These are phyloP conservation scores for Thozetella sp. DNA, from an alignment of 495 filamentous ascomycete species.

Conservation along the genomic window DNA sequence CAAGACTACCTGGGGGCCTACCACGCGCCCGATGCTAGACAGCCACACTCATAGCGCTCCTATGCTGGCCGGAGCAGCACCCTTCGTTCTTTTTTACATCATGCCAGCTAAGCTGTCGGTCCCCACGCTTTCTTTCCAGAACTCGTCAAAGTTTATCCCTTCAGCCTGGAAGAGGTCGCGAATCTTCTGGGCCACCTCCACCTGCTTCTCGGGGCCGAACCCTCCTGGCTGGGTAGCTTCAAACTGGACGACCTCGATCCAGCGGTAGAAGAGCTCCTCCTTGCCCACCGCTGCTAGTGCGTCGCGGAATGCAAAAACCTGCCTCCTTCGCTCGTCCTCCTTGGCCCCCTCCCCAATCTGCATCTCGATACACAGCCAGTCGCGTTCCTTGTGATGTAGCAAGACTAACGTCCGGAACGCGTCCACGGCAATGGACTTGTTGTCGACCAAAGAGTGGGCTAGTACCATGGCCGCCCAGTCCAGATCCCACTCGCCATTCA, in stretches of 20 bases:
- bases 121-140: slow-evolving; percentile 73
- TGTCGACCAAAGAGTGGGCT: slow-evolving; percentile 65
- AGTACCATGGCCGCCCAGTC: slow-evolving; percentile 76
- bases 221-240: slow-evolving; percentile 75
- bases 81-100: too few species aligned
- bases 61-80: too few species aligned
- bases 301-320: slow-evolving; percentile 73
- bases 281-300: slow-evolving; percentile 71
- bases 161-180: slow-evolving; percentile 68
- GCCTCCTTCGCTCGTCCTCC: slow-evolving; percentile 56
- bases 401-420: slow-evolving; percentile 66
- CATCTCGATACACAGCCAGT: slow-evolving; percentile 64
- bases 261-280: slow-evolving; percentile 81
- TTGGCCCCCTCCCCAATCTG: slow-evolving; percentile 51
- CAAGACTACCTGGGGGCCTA: too few species aligned
- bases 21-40: too few species aligned
- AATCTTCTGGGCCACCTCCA: slow-evolving; percentile 62
- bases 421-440: slow-evolving; percentile 53
- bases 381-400: slow-evolving; percentile 62
- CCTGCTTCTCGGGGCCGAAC: slow-evolving; percentile 69
- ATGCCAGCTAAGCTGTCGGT: slow-evolving; percentile 44
- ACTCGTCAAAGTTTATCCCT: slow-evolving; percentile 74
- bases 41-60: too few species aligned
- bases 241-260: slow-evolving; percentile 84
- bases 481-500: slow-evolving; percentile 79